These are phyloP conservation scores for Trichocladium uniseriatum DNA, from an alignment of 495 filamentous ascomycete species.

Conservation along the genomic window DNA sequence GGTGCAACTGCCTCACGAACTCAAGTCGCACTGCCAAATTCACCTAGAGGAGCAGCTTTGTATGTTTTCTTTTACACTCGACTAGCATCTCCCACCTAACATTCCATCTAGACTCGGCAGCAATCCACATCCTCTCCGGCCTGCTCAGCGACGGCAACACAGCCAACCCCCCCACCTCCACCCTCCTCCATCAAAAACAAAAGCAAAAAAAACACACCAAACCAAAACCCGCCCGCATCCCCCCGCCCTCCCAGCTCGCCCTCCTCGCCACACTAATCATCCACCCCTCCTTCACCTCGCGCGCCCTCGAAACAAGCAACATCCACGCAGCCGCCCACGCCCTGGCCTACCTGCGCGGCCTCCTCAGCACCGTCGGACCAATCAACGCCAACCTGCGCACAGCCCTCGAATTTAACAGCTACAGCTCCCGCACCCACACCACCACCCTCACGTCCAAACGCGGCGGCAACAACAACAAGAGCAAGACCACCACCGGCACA, in stretches of 20 bases:
- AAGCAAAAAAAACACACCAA: not conserved
- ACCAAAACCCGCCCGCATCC: constrained; percentile 35
- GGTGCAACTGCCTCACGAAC: constrained; percentile 48
- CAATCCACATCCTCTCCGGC: constrained; percentile 56
- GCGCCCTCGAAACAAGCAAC: constrained; percentile 26
- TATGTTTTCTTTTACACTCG: constrained; percentile 25
- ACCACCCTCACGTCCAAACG: no score
- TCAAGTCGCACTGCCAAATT: constrained; percentile 56
- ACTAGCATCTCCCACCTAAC: not conserved
- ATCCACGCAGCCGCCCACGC: constrained; percentile 31
- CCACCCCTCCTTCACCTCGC: constrained; percentile 57
- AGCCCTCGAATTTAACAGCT: constrained; percentile 25
- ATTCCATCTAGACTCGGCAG: constrained; percentile 48
- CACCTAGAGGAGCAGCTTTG: constrained; percentile 71
- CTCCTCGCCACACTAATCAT: constrained; percentile 59
- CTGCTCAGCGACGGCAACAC: constrained; percentile 49
- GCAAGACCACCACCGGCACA: not conserved
- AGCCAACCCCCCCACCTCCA: constrained; percentile 5
- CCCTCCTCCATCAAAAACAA: not conserved
- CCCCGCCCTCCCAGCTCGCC: constrained; percentile 53
- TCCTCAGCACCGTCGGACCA: constrained; percentile 34
- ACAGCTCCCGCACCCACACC: not conserved
- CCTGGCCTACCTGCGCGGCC: constrained; percentile 31
- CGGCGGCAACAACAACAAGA: not conserved
- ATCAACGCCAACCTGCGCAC: constrained; percentile 33